A percentile compares a stretch with the other conserved stretches of the same genome.
Conservation (phyloP, 352 stramenopile genomes). For the Pythium rhizo-oryzae region DNA sequence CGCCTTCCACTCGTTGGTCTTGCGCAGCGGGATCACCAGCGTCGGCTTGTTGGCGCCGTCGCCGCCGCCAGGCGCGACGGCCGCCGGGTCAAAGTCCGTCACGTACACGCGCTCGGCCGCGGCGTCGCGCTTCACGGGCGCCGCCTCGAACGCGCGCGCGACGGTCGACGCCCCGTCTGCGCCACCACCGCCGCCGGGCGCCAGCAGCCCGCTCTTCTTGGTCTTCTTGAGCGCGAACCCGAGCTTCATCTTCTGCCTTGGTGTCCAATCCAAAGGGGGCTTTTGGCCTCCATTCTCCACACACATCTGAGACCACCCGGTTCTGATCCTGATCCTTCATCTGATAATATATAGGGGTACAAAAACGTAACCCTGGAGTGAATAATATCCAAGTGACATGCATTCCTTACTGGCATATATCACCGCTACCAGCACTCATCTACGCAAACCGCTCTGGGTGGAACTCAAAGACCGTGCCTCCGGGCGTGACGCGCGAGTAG, state of each 20-base stretch:
- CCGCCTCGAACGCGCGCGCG: slow-evolving; percentile 29
- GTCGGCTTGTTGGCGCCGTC: slow-evolving; percentile 32
- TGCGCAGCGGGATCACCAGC: slow-evolving; percentile 75
- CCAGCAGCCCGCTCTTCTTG: slow-evolving; percentile 44
- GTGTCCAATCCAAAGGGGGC: background rate
- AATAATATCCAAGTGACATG: background rate
- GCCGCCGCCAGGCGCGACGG: slow-evolving; percentile 32
- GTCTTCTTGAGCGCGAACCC: slow-evolving; percentile 77
- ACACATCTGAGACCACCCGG: background rate
- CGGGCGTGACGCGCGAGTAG: background rate
- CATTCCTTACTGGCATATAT: background rate
- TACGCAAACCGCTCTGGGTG: slow-evolving; percentile 1
- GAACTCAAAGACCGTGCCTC: slow-evolving; percentile 5
- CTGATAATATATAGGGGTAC: background rate
- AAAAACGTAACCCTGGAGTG: background rate
- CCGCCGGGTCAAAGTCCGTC: slow-evolving; percentile 66
- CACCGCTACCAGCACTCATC: no score
- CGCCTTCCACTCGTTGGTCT: slow-evolving; percentile 57
- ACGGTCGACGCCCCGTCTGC: slow-evolving; percentile 1
- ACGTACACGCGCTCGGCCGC: slow-evolving; percentile 65
- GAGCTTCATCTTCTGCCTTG: slow-evolving; percentile 57
- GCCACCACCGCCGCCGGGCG: background rate
- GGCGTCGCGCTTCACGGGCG: slow-evolving; percentile 10
- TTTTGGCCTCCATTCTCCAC: background rate
- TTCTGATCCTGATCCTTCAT: background rate